A percentile compares a stretch with the other conserved stretches of the same genome.
Evolutionary conservation across 2,329 filamentous ascomycete genomes (phyloP).

Genomic region (Monosporascus sp.): DNA sequence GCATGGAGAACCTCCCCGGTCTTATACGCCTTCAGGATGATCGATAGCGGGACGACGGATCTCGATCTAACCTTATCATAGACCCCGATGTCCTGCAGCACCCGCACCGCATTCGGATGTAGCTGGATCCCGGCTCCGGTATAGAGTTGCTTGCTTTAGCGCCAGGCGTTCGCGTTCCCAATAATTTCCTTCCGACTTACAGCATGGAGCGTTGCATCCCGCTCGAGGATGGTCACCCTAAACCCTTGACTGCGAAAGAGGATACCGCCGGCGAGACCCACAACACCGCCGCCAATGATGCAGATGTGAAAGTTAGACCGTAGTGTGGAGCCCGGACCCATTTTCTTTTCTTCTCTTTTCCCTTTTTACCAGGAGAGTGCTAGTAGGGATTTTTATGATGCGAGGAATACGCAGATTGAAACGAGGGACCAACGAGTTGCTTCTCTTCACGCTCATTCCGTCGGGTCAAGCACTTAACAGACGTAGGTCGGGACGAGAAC

Average conservation of each 20-base stretch:
- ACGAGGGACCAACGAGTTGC: too few relatives aligned
- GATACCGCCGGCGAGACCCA: slow-evolving; percentile 13
- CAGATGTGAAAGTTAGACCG: slow-evolving; percentile 9
- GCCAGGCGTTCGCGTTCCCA: not conserved
- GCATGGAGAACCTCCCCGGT: slow-evolving; percentile 14
- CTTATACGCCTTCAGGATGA: slow-evolving; percentile 13
- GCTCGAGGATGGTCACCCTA: slow-evolving; percentile 14
- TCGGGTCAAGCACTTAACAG: too few relatives aligned
- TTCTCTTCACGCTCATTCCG: too few relatives aligned
- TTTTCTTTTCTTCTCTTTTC: too few relatives aligned
- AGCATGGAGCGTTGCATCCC: slow-evolving; percentile 10
- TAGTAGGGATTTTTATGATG: too few relatives aligned
- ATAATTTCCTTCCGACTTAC: slow-evolving; percentile 5
- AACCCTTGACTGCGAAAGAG: slow-evolving; percentile 15
- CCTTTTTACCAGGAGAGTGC: too few relatives aligned
- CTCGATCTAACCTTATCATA: slow-evolving; percentile 11
- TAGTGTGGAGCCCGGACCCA: not conserved
- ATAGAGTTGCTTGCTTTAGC: not conserved
- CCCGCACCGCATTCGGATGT: slow-evolving; percentile 15
- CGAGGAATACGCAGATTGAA: too few relatives aligned
- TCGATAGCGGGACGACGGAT: slow-evolving; percentile 8
- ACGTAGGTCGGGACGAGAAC: too few relatives aligned
- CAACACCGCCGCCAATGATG: slow-evolving; percentile 15
- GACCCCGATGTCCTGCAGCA: slow-evolving; percentile 13
- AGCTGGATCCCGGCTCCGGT: slow-evolving; percentile 15